Evolutionary conservation across 805 yeast species (phyloP).

Genomic region (Zygoascus bituminiphila): DNA sequence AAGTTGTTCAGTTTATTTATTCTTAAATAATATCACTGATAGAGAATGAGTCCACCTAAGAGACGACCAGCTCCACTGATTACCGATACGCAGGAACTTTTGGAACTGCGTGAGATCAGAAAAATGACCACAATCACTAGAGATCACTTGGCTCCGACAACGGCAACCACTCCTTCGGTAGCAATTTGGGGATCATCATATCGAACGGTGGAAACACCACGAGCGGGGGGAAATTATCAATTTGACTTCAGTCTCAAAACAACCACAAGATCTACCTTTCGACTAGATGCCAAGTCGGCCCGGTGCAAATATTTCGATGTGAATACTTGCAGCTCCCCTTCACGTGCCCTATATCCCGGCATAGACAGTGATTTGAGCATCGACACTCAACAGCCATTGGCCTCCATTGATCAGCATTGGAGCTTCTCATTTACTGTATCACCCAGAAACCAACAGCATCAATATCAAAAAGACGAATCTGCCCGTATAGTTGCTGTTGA

Average conservation of each 20-base stretch:
- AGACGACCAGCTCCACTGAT: neutral
- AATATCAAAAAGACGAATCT: too few species aligned
- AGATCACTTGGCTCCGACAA: neutral
- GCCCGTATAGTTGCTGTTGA: too few species aligned
- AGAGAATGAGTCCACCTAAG: conserved; percentile 3
- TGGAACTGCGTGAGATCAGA: neutral
- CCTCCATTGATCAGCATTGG: neutral
- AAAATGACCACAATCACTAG: neutral
- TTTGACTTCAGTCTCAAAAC: neutral
- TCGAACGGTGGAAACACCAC: neutral
- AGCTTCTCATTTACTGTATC: neutral
- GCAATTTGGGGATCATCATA: neutral
- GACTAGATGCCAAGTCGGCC: neutral
- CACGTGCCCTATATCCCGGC: too few species aligned
- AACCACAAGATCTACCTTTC: neutral
- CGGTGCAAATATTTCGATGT: neutral
- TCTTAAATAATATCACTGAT: too few species aligned
- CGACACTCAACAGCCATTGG: too few species aligned
- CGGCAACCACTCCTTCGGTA: conserved; percentile 1
- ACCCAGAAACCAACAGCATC: too few species aligned
- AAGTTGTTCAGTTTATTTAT: too few species aligned
- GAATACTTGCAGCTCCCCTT: too few species aligned
- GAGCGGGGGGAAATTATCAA: neutral
- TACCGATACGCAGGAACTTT: neutral
- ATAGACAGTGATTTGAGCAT: too few species aligned